Base-by-base conservation (phyloP, 2,329 filamentous ascomycete species). In the Fusarium tjaetaba region DNA sequence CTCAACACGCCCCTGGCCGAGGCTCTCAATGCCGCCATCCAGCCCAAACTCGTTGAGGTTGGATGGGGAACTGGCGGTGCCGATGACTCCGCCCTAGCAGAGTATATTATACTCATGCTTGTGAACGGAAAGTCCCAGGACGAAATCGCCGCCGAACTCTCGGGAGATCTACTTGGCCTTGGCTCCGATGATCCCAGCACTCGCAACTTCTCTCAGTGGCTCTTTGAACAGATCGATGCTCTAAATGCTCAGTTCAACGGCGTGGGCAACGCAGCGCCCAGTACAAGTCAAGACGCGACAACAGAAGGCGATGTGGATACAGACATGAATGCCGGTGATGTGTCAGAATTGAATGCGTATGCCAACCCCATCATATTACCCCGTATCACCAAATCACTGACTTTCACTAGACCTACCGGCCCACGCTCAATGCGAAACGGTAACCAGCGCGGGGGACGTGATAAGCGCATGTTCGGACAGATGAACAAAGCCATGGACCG, bases 81-180 rank as follows among this genome's bases (percentile, higher is more conserved):
- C 63, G 93, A 94, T 77, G 94, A 96, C 82, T 92, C 92, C 30
- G 94, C 94, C 42, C 89, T 99, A 68, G 92, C 95, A 68, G 96
- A 99, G 85, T 99, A 98, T 85, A 96, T 99, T 76, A 93, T 98
- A 67, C 90, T 98, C 72, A 98, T 98, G 96, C 89, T 99, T 38
- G 94, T 94, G 71, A 98, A 98, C 84, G 94, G 95, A 78, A 98
- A 97, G 83, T 95, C 93, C 8, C 92, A 97, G 81, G 91, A 95
- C 57, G 93, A 98, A 81, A 96, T 99, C 74, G 93, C 95, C 15
- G 86, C 90, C 48, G 96, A 99, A 81, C 90, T 99, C 20, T 93
- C 95, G 3, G 93, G 92, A 73, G 96, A 99, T 78, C 88, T 99
- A 46, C 89, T 99, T 6, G 91, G 91, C 65, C 88, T 98, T 9